Evolutionary conservation across 371 early-diverging fungal species (phyloP), one percentile per base, ranked within the genome.

Genomic region (Fennellomyces sp.): DNA sequence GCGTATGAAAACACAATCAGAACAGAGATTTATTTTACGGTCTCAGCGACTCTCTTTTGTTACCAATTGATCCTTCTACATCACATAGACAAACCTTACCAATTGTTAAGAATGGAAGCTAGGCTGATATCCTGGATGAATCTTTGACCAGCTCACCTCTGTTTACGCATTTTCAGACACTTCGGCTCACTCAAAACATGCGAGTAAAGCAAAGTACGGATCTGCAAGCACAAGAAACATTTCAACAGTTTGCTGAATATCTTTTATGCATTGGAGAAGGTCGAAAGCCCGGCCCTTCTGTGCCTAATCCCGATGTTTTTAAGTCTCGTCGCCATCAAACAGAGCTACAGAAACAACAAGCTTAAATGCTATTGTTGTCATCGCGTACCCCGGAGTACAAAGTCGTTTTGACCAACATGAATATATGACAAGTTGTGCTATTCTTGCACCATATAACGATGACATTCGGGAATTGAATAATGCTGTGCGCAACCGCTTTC

Each of bases 131-230:
- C 6, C 10, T 50, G 5, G 62, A 52, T 17, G 21, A 59, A 19
- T 55, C 45, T 60, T 19, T 41, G 51, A 3, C 15, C 11, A n/a
- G 49, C 33, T 31, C 58, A 28, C 12, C 30, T 15, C 35, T 52
- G 19, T 47, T 35, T 54, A 15, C 12, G 2, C 21, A 53, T 15
- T 12, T 61, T 17, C 48, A 27, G 8, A 33, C 26, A 15, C 15
- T 60, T 27, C 36, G 17, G 5, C 28, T 60, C 13, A 48, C 52
- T 5, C 55, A 36, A 1, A 67, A 67, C 38, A 62, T 61, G 67
- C 52, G 67, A 13, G 52, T 67, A 4, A 48, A 61, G 26, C 8
- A 52, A 4, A 15, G 7, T 8, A 3, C 27, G 15, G 30, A 52
- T 31, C n/a, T 12, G 30, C 13, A 26, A 4, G 5, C 10, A n/a